Conservation (phyloP, 176 grass and related monocot species). For the Paspalum notatum region DNA sequence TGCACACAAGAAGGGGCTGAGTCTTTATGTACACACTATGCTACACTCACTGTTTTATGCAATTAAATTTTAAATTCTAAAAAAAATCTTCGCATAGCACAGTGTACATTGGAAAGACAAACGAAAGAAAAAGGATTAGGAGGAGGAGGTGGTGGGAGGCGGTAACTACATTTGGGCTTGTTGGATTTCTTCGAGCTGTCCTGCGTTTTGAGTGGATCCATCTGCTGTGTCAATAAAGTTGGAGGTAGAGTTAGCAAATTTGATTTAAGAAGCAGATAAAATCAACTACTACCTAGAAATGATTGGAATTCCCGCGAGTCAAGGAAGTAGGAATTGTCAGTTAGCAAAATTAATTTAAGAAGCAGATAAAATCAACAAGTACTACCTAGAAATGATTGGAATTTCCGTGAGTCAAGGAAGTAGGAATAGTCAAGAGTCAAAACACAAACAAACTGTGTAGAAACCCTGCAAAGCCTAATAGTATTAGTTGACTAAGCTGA, state of each 20-base stretch:
- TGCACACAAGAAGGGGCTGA: background rate
- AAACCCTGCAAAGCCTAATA: background rate
- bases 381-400: background rate
- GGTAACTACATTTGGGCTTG: constrained; percentile 68
- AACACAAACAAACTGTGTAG: background rate
- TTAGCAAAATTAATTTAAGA: background rate
- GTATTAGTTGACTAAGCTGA: background rate
- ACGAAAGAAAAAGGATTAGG: background rate
- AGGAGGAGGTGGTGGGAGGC: no score
- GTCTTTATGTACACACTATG: background rate
- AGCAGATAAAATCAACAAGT: background rate
- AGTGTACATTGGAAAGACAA: background rate
- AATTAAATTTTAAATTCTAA: background rate
- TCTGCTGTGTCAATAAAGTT: constrained; percentile 25
- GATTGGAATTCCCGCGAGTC: background rate
- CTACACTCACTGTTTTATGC: background rate
- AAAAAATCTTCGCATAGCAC: background rate
- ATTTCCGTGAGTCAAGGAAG: background rate
- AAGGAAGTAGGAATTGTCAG: background rate
- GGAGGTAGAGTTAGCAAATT: background rate
- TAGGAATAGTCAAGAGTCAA: background rate
- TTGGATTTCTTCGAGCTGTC: constrained; percentile 47
- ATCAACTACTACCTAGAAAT: background rate
- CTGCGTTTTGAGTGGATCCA: constrained; percentile 44
- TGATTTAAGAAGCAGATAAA: background rate